Conservation (phyloP, 352 stramenopile species). For the Chrysophaeum taylorii region DNA sequence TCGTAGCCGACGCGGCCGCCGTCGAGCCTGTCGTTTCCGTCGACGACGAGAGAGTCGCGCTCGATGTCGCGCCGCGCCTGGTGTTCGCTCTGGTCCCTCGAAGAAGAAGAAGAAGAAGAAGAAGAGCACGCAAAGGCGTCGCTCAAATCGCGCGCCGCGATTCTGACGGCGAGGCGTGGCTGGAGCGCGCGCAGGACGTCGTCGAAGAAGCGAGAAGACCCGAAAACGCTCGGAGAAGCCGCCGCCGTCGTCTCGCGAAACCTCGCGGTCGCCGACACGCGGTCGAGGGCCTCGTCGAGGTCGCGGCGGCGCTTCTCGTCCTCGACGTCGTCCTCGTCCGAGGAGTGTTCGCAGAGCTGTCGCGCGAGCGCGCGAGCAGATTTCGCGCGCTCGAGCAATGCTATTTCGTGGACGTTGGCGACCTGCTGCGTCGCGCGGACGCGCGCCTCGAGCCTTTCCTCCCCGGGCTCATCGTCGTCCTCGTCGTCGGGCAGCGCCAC, state of each 20-base stretch:
- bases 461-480: neutral
- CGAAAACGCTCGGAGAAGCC: too few species aligned
- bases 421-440: neutral
- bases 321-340: neutral
- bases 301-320: neutral
- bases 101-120: too few species aligned
- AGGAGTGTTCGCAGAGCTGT: neutral
- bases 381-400: neutral
- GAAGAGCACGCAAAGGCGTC: too few species aligned
- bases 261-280: neutral
- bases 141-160: too few species aligned
- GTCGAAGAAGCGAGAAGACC: too few species aligned
- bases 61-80: neutral
- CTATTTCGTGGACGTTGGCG: neutral
- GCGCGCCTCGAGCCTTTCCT: neutral
- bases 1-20: constrained; percentile 4
- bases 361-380: neutral
- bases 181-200: too few species aligned
- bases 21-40: neutral
- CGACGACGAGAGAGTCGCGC: neutral
- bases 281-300: neutral
- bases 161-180: too few species aligned
- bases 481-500: neutral
- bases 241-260: neutral
- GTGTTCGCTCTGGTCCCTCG: neutral